Conservation (phyloP, 2,329 filamentous ascomycete species). For the Shiraia sp. region DNA sequence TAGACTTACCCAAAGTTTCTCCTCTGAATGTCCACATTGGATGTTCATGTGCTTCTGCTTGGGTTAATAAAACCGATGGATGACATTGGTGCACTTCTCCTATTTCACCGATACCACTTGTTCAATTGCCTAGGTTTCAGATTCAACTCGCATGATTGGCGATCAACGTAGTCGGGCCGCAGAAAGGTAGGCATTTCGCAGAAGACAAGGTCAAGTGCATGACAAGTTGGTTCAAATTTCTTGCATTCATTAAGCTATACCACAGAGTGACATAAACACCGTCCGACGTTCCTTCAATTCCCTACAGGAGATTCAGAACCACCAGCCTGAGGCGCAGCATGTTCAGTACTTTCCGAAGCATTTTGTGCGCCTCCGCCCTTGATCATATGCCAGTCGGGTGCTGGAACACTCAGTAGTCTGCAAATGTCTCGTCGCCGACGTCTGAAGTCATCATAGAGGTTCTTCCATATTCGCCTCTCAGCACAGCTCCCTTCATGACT, state of each 20-base stretch:
- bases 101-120: too few species aligned
- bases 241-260: too few species aligned
- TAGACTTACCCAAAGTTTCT: too few species aligned
- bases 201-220: neutral
- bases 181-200: neutral
- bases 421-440: slow-evolving; percentile 47
- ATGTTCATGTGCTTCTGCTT: too few species aligned
- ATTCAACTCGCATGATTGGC: slow-evolving; percentile 10
- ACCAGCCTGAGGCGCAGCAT: slow-evolving; percentile 23
- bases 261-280: slow-evolving; percentile 2
- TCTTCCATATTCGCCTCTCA: slow-evolving; percentile 51
- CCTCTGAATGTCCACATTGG: too few species aligned
- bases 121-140: too few species aligned
- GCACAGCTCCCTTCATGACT: slow-evolving; percentile 33
- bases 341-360: slow-evolving; percentile 25
- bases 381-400: slow-evolving; percentile 42
- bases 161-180: slow-evolving; percentile 6
- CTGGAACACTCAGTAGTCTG: slow-evolving; percentile 43
- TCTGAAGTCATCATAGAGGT: slow-evolving; percentile 51
- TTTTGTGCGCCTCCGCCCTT: slow-evolving; percentile 24
- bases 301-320: slow-evolving; percentile 3
- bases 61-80: too few species aligned
- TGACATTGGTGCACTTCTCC: too few species aligned
- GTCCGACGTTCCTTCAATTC: slow-evolving; percentile 4
- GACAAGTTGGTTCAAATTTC: neutral